Evolutionary conservation across 2,329 filamentous ascomycete species (phyloP).

Genomic region (Phoma sp.): DNA sequence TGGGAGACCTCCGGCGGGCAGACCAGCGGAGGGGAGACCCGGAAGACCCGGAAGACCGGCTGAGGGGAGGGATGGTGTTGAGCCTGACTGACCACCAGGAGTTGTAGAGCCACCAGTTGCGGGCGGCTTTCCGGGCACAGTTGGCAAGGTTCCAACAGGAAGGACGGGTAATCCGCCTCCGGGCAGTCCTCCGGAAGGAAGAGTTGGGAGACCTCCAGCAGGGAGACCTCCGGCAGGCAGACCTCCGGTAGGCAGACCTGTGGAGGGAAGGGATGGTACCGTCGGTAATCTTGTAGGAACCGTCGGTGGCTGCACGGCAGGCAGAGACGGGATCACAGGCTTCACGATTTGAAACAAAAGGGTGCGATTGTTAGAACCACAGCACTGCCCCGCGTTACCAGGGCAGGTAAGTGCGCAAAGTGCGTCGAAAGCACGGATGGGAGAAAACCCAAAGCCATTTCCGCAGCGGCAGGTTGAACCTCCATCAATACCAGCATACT

Average conservation of each 20-base stretch:
- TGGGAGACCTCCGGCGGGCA: too few species aligned
- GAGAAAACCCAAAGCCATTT: not conserved
- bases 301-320: not conserved
- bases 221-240: not conserved
- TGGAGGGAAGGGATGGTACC: too few species aligned
- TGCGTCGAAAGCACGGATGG: not conserved
- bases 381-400: not conserved
- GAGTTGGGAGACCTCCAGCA: not conserved
- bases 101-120: too few species aligned
- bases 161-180: too few species aligned
- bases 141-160: not conserved
- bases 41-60: too few species aligned
- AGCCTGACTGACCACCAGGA: too few species aligned
- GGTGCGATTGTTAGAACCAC: constrained; percentile 2
- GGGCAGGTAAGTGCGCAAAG: constrained; percentile 1
- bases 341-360: constrained; percentile 4
- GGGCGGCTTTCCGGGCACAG: not conserved
- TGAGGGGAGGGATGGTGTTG: too few species aligned
- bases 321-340: not conserved
- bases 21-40: too few species aligned
- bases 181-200: not conserved
- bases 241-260: not conserved
- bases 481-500: constrained; percentile 7
- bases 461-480: constrained; percentile 10
- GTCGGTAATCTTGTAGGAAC: not conserved